phyloP scores from a whole-genome alignment of 73 alveolate genomes.

The Stentor coeruleus region DNA sequence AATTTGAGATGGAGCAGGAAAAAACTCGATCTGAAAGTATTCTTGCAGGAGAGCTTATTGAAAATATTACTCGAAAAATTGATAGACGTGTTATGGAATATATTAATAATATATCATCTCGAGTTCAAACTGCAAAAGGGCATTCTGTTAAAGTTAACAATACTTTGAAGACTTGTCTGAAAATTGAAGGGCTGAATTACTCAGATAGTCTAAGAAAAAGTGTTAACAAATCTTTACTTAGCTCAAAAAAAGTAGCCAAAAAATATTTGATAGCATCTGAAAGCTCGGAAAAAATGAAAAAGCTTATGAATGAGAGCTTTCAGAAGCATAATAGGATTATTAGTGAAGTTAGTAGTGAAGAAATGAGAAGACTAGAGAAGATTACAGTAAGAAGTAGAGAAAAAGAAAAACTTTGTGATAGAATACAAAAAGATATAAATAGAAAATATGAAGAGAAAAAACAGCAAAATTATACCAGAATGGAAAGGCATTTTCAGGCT shows the following conservation, averaged over 20 bases:
- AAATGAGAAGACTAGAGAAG: neutral
- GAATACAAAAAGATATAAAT: neutral
- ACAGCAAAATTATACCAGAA: neutral
- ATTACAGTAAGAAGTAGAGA: neutral
- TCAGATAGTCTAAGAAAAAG: neutral
- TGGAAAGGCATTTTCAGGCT: neutral
- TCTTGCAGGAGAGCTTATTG: neutral
- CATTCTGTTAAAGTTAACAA: conserved; percentile 20
- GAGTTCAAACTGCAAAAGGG: conserved; percentile 19
- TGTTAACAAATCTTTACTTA: neutral
- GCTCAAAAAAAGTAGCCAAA: neutral
- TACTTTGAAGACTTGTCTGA: neutral
- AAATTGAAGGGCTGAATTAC: neutral
- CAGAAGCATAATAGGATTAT: neutral
- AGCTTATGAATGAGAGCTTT: neutral
- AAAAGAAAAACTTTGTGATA: neutral
- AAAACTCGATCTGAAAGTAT: neutral
- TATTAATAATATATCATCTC: neutral
- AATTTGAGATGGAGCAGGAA: neutral
- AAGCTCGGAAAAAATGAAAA: conserved; percentile 18
- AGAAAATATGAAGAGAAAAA: neutral
- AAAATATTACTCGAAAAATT: neutral
- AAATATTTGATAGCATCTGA: neutral
- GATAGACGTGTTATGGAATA: conserved; percentile 3
- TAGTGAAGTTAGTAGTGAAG: neutral